These are phyloP conservation scores for Rhynchospora pubera DNA, from an alignment of 176 grass and related monocot species.

Conservation along the genomic window DNA sequence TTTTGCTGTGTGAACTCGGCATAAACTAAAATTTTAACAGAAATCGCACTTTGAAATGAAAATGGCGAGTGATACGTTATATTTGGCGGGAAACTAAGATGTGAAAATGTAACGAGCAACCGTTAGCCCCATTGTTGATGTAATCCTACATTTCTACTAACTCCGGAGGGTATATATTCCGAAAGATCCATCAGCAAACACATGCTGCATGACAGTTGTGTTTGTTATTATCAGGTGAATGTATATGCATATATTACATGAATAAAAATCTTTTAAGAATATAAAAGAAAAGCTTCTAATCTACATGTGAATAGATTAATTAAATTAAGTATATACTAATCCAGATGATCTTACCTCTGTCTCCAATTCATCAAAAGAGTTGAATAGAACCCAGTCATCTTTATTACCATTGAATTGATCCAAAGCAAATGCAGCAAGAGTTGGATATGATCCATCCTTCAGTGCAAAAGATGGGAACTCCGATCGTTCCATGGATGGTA, in stretches of 20 bases:
- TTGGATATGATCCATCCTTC: constrained; percentile 20
- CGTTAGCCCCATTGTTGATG: background rate
- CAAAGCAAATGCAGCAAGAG: constrained; percentile 14
- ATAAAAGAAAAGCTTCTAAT: background rate
- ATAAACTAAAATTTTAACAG: background rate
- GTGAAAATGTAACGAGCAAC: background rate
- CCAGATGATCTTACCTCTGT: background rate
- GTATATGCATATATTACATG: background rate
- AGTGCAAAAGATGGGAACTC: constrained; percentile 23
- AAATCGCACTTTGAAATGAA: background rate
- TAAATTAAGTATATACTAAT: background rate
- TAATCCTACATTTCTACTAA: background rate
- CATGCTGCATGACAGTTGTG: background rate
- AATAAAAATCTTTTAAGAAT: background rate
- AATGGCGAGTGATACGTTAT: background rate
- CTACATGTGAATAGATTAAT: background rate
- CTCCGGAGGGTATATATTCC: no score
- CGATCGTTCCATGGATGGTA: constrained; percentile 5
- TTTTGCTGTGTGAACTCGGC: background rate
- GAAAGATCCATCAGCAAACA: background rate
- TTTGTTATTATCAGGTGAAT: background rate
- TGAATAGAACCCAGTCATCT: constrained; percentile 18
- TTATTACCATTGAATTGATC: constrained; percentile 2
- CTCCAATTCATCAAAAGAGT: constrained; percentile 24
- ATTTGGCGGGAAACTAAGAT: background rate